Conservation (phyloP, 116 monocot genomes). For the Zostera marina region DNA sequence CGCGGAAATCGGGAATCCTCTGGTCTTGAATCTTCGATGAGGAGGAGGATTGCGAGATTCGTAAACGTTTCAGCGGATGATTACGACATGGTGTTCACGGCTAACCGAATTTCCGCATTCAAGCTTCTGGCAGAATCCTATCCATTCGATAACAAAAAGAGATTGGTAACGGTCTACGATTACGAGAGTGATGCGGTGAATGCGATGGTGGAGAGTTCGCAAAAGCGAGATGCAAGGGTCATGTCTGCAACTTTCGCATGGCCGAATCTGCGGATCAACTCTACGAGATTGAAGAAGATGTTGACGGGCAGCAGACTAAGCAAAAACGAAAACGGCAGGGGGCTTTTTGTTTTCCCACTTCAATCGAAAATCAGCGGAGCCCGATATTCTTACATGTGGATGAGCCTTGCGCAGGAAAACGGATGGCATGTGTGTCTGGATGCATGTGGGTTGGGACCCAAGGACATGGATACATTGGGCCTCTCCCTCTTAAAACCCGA, state of each 20-base stretch:
- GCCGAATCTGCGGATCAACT: slow-evolving; percentile 59
- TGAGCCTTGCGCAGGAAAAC: slow-evolving; percentile 50
- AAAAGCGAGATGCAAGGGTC: slow-evolving; percentile 51
- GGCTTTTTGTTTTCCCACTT: slow-evolving; percentile 64
- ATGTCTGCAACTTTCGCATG: slow-evolving; percentile 56
- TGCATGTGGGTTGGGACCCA: slow-evolving; percentile 51
- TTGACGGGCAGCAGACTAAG: no score
- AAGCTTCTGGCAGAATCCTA: slow-evolving; percentile 75
- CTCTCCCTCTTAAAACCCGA: slow-evolving; percentile 66
- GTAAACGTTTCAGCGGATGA: slow-evolving; percentile 82
- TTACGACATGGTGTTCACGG: slow-evolving; percentile 68
- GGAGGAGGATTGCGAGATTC: slow-evolving; percentile 69
- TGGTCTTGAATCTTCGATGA: slow-evolving; percentile 57
- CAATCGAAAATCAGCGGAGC: slow-evolving; percentile 54
- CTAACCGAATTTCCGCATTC: slow-evolving; percentile 72
- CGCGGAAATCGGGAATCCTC: slow-evolving; percentile 77
- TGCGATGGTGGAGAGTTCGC: slow-evolving; percentile 73
- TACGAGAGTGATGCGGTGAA: slow-evolving; percentile 88
- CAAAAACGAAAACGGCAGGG: slow-evolving; percentile 43
- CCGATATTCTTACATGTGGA: slow-evolving; percentile 62
- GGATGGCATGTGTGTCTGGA: slow-evolving; percentile 77
- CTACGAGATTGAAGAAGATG: slow-evolving; percentile 47
- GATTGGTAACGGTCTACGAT: slow-evolving; percentile 89
- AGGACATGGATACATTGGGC: slow-evolving; percentile 69
- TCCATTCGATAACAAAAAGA: slow-evolving; percentile 91